Evolutionary conservation across 495 filamentous ascomycete species (phyloP).

Genomic region (Neurospora tetrasperma): DNA sequence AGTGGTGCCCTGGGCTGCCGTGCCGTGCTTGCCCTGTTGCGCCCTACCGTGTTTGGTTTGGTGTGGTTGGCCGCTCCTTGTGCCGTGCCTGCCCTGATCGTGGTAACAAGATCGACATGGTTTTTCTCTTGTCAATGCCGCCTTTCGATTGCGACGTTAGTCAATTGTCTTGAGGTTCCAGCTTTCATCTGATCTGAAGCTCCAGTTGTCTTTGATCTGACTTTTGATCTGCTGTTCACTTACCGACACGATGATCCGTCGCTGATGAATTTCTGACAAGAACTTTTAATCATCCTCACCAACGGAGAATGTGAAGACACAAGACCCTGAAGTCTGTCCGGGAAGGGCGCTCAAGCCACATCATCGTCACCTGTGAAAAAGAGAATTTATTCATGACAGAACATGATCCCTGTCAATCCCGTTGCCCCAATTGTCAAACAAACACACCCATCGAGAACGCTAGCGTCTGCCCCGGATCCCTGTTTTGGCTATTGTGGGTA

Average conservation of each 20-base stretch:
- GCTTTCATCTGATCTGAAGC: neutral
- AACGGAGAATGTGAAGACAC: neutral
- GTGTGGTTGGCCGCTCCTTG: neutral
- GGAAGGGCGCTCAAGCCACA: slow-evolving; percentile 1
- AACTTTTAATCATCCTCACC: neutral
- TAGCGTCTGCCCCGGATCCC: neutral
- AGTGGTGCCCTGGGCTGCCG: neutral
- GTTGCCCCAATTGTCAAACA: neutral
- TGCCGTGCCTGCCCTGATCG: neutral
- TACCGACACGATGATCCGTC: neutral
- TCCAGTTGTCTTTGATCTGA: neutral
- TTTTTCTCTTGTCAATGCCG: neutral
- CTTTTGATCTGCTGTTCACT: neutral
- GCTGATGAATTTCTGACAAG: neutral
- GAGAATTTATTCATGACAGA: neutral
- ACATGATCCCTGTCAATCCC: neutral
- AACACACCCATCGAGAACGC: neutral
- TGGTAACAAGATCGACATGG: neutral
- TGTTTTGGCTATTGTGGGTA: neutral
- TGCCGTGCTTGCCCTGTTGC: neutral
- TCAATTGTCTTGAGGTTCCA: neutral
- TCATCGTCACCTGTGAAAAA: slow-evolving; percentile 10
- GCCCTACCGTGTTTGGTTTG: neutral
- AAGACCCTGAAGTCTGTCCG: neutral
- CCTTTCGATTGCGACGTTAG: neutral